These are phyloP conservation scores for Cenchrus purpureus DNA, from an alignment of 176 grass and related monocot species.

Conservation along the genomic window DNA sequence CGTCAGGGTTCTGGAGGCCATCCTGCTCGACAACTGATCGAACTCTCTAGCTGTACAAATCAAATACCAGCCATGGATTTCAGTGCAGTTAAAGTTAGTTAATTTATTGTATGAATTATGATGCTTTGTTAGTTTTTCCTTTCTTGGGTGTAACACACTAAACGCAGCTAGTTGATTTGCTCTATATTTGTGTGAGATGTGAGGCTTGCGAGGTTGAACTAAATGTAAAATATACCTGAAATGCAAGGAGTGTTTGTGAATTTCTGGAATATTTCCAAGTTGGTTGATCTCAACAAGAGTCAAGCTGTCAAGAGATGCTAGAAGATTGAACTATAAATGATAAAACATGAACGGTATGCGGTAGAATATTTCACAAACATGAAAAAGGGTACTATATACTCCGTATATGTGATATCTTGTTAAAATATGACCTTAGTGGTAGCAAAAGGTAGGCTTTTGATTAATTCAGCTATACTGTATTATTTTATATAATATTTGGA, in stretches of 20 bases:
- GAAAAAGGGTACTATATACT: no score
- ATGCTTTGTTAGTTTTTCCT: conserved; percentile 10
- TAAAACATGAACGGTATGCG: no score
- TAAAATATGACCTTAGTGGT: no score
- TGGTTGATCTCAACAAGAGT: no score
- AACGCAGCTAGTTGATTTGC: background rate
- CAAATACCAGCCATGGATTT: background rate
- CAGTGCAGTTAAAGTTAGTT: background rate
- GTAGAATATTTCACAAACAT: no score
- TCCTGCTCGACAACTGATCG: conserved; percentile 41
- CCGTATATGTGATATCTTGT: no score
- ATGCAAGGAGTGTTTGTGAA: background rate
- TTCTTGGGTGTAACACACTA: background rate
- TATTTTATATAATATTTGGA: no score
- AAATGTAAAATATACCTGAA: background rate
- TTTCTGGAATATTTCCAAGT: no score
- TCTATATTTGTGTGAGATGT: conserved; percentile 17
- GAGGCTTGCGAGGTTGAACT: background rate
- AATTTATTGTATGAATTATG: background rate
- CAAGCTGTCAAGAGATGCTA: no score
- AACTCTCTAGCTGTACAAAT: background rate
- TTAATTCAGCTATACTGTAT: no score
- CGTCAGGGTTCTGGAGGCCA: conserved; percentile 52
- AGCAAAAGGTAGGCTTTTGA: no score
- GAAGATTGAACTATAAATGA: no score